A percentile compares a stretch with the other conserved stretches of the same genome.
Evolutionary conservation across 1,284 basidiomycete species (phyloP).

Genomic region (Paramarasmius palmivorus): DNA sequence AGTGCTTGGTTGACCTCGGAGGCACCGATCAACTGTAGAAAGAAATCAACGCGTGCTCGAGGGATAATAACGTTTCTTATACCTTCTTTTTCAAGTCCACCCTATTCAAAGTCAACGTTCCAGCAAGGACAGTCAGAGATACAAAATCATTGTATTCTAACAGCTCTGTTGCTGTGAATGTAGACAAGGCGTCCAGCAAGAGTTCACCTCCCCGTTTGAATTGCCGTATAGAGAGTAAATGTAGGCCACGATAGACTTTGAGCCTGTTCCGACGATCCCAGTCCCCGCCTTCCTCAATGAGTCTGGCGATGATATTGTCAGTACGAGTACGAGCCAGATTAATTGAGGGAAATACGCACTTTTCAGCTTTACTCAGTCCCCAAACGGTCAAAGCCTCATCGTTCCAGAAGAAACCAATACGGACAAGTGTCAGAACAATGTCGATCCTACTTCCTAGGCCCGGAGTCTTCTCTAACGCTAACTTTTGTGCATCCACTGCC

Average conservation of each 20-base stretch:
- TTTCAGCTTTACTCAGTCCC: constrained; percentile 81
- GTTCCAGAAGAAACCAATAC: constrained; percentile 91
- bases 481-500: constrained; percentile 78
- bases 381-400: constrained; percentile 77
- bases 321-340: not conserved
- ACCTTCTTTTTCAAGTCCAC: constrained; percentile 95
- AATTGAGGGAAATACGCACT: constrained; percentile 50
- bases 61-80: not conserved
- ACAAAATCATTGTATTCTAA: constrained; percentile 94
- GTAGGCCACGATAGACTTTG: constrained; percentile 93
- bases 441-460: constrained; percentile 94
- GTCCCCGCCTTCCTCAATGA: constrained; percentile 96
- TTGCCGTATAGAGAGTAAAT: constrained; percentile 84
- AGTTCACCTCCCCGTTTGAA: constrained; percentile 72
- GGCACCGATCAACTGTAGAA: constrained; percentile 24
- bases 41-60: not conserved
- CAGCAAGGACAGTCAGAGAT: constrained; percentile 80
- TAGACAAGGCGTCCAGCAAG: constrained; percentile 79
- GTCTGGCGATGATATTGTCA: constrained; percentile 40
- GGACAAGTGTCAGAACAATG: constrained; percentile 84
- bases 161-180: constrained; percentile 79
- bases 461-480: constrained; percentile 90
- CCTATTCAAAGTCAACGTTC: constrained; percentile 76
- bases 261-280: constrained; percentile 97
- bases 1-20: constrained; percentile 76